Evolutionary conservation across 2,329 filamentous ascomycete species (phyloP).

Genomic region (Celoporthe dispersa): DNA sequence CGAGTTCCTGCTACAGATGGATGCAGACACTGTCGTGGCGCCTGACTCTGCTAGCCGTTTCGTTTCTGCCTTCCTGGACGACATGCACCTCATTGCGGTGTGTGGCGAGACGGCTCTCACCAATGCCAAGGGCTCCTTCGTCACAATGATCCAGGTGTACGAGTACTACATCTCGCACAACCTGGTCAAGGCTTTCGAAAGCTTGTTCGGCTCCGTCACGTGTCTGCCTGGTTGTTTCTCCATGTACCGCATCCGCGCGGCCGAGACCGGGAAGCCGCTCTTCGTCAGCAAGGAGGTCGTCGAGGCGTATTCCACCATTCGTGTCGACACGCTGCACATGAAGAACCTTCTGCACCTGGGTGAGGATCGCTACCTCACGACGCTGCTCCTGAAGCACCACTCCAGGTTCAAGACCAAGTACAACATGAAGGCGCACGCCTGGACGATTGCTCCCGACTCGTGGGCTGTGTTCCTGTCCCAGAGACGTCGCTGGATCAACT

Average conservation of each 20-base stretch:
- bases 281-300: conserved; percentile 95
- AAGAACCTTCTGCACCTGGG: conserved; percentile 97
- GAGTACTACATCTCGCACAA: conserved; percentile 99
- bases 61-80: conserved; percentile 86
- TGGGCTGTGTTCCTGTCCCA: conserved; percentile 96
- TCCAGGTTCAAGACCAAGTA: conserved; percentile 98
- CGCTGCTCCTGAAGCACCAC: conserved; percentile 89
- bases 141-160: conserved; percentile 99
- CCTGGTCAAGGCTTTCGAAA: conserved; percentile 94
- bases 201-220: conserved; percentile 94
- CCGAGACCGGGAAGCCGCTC: conserved; percentile 91
- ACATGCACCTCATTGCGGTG: conserved; percentile 89
- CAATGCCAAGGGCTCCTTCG: conserved; percentile 89
- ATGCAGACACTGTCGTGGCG: conserved; percentile 94
- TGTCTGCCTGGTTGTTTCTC: conserved; percentile 98
- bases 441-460: conserved; percentile 95
- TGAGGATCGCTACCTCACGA: conserved; percentile 97
- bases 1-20: conserved; percentile 94
- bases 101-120: conserved; percentile 94
- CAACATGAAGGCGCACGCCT: conserved; percentile 87
- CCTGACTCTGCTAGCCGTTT: conserved; percentile 89
- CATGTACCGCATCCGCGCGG: conserved; percentile 96
- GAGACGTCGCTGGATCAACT: conserved; percentile 99
- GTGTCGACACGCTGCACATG: conserved; percentile 97
- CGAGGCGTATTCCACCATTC: conserved; percentile 85